Percentiles rank a stretch among this genome's conserved stretches.
phyloP scores from a whole-genome alignment of 1,139 yeast species.

The Scheffersomyces titani region DNA sequence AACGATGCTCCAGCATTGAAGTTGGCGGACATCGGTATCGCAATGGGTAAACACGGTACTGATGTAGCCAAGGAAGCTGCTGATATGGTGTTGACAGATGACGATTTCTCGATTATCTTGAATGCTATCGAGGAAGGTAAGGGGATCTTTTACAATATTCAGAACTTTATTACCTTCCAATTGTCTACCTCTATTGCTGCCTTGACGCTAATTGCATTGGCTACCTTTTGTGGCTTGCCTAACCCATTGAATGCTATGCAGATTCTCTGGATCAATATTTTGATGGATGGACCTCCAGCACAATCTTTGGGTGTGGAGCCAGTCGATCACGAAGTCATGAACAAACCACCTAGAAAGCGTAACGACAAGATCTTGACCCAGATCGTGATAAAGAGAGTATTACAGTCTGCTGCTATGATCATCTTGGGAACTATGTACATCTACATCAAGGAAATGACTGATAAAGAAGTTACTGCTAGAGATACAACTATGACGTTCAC shows the following conservation, averaged over 20 bases:
- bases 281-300: constrained; percentile 99
- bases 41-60: constrained; percentile 96
- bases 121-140: constrained; percentile 96
- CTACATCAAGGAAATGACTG: constrained; percentile 81
- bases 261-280: constrained; percentile 92
- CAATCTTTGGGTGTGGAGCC: constrained; percentile 97
- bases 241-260: constrained; percentile 99
- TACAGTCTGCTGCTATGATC: constrained; percentile 74
- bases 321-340: constrained; percentile 93
- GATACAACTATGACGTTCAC: constrained; percentile 99
- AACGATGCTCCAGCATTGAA: constrained; percentile 99
- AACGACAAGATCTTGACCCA: constrained; percentile 77
- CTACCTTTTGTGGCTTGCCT: constrained; percentile 84
- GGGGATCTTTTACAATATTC: constrained; percentile 92
- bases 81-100: constrained; percentile 96
- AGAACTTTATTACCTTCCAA: constrained; percentile 91
- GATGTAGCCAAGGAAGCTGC: constrained; percentile 99
- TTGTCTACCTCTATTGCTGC: constrained; percentile 96
- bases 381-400: constrained; percentile 66
- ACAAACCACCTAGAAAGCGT: constrained; percentile 88
- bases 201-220: constrained; percentile 78
- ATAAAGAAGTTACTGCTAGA: constrained; percentile 79
- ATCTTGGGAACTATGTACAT: constrained; percentile 80
- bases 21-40: constrained; percentile 94
- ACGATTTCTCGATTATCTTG: constrained; percentile 89